Evolutionary conservation across 2,329 filamentous ascomycete genomes (phyloP), one percentile per base, ranked within the genome.

Genomic region (Magnaporthales sp.): DNA sequence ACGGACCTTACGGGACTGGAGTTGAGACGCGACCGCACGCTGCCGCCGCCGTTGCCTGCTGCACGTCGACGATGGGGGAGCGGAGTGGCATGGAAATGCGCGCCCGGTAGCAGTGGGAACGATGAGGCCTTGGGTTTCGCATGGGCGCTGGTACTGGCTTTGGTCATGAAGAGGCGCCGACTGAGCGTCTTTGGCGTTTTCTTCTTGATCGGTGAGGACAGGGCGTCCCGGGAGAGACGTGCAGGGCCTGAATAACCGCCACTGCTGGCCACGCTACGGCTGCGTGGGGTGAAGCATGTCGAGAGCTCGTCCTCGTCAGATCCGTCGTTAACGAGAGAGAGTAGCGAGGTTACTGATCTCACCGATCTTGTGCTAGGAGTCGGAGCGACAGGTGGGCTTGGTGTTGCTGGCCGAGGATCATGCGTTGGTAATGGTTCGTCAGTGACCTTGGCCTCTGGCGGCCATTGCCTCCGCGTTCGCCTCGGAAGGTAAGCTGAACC

Each of bases 301-400:
- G 77, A 75, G 22, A 78, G 77, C 46, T 79, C 78, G 65, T 80
- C 79, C 61, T 76, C 74, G 22, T 75, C 74, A 70, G 26, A 74
- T 11, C 56, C 56, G 69, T 78, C 76, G 7, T 79, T 76, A 11
- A 81, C 70, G 67, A 83, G 76, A 27, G 80, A 81, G 61, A 81
- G 74, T 64, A 83, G 24, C 27, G 64, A 38, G 9, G 15, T 29
- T 11, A 38, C 30, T 29, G 56, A 66, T 6, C 24, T 27, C 22
- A 24, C 19, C 19, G 30, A 38, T 30, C 56, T 46, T n/a, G 54
- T 62, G 30, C 56, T 62, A 22, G 24, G 22, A 51, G 61, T 27
- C 31, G n/a, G 10, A 31, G 22, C 22, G 15, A 9, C 31, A 24
- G 38, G 30, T n/a, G 56, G 46, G 26, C 56, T 29, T 22, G 26